Evolutionary conservation across 306 rosid species (phyloP).

Genomic region (Abrus pulchellus): DNA sequence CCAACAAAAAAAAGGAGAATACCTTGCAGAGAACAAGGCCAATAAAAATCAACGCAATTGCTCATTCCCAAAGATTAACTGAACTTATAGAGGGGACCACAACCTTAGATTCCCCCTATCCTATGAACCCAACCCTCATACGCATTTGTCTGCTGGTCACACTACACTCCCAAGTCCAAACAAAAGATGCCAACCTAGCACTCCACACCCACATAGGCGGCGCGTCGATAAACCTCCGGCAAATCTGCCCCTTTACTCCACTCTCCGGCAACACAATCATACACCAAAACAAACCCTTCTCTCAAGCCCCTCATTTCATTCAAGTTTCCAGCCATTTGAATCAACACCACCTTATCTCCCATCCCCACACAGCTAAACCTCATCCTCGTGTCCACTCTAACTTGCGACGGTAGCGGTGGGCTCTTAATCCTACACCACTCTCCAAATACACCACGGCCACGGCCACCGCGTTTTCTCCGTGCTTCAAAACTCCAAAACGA

Average conservation of each 20-base stretch:
- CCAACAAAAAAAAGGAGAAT: background rate
- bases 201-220: conserved; percentile 74
- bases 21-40: conserved; percentile 14
- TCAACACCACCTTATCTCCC: conserved; percentile 66
- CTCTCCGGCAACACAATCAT: conserved; percentile 57
- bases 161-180: conserved; percentile 26
- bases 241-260: conserved; percentile 66
- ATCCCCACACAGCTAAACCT: conserved; percentile 73
- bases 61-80: background rate
- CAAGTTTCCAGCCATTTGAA: conserved; percentile 61
- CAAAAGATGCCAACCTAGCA: conserved; percentile 48
- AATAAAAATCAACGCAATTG: conserved; percentile 10
- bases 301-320: conserved; percentile 56
- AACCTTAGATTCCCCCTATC: conserved; percentile 46
- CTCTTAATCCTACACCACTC: conserved; percentile 74
- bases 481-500: conserved; percentile 80
- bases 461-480: conserved; percentile 33
- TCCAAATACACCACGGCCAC: conserved; percentile 51
- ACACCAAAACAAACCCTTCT: conserved; percentile 67
- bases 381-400: conserved; percentile 67
- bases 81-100: conserved; percentile 29
- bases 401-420: conserved; percentile 67
- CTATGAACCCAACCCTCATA: conserved; percentile 35
- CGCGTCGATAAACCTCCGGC: conserved; percentile 74
- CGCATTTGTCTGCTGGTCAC: conserved; percentile 47